Base-by-base conservation (phyloP, 2,329 filamentous ascomycete species). In the Colletotrichum sansevieriae region DNA sequence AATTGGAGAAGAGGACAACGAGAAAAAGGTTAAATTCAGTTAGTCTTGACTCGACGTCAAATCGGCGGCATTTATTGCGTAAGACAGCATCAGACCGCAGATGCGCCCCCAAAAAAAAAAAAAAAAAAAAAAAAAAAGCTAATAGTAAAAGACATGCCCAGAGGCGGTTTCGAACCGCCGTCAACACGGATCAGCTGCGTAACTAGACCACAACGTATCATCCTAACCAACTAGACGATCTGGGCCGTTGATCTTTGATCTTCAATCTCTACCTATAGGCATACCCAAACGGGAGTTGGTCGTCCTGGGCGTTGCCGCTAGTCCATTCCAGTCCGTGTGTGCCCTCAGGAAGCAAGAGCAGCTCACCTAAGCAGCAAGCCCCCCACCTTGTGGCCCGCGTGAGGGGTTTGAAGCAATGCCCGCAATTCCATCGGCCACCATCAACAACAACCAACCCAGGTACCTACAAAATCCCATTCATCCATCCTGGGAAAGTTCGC, bases 161-260 rank as follows among this genome's bases (percentile, higher is more conserved):
- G 68, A 71, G 70, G 68, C 70, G 68, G 70, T 70, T 70, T 71
- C 70, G 70, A 71, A 71, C 70, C 68, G 67, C 68, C 70, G 68
- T 71, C 70, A 71, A 70, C 60, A 70, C 70, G 68, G 70, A 35
- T 61, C 35, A 43, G 62, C 56, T 60, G 63, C 60, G 68, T 68
- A 63, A 64, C 51, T 35, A 70, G 49, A 67, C 70, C 70, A 71
- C 70, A 71, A 71, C 68, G 70, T 70, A 70, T 70, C 70, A 71
- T 71, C 70, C 70, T 71, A 71, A 71, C 70, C 70, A 71, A 71
- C 70, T 71, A 71, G 70, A 71, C 70, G 67, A 71, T 71, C 70
- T 65, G 67, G 68, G 70, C 70, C 13, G 62, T 22, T 33, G 35
- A 6, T 20, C 1, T 7, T 41, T 2, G 22, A 2, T 22, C 0